These are phyloP conservation scores for Malassezia nana DNA, from an alignment of 1,284 basidiomycete genomes.

Conservation along the genomic window DNA sequence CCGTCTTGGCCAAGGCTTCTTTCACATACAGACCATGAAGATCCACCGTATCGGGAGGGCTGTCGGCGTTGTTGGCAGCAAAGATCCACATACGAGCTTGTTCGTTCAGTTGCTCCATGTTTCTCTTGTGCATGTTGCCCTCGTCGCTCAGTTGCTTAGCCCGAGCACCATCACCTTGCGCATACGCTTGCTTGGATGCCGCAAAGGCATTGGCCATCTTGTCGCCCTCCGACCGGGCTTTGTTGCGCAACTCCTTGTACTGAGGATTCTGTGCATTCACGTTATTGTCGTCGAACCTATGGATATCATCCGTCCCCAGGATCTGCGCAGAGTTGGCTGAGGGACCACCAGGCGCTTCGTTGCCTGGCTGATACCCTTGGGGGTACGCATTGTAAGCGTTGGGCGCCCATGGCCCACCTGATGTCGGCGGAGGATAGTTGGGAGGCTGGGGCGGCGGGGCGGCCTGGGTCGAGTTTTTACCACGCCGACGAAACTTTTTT, in stretches of 20 bases:
- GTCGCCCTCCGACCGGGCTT: constrained; percentile 40
- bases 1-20: constrained; percentile 54
- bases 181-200: constrained; percentile 55
- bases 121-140: constrained; percentile 68
- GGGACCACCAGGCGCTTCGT: constrained; percentile 6
- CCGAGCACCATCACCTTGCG: constrained; percentile 61
- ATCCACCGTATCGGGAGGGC: constrained; percentile 50
- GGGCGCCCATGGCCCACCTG: no score
- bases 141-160: constrained; percentile 75
- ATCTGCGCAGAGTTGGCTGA: constrained; percentile 8
- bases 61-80: constrained; percentile 45
- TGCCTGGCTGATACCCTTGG: neutral
- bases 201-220: constrained; percentile 43
- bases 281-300: constrained; percentile 31
- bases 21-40: constrained; percentile 86
- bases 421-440: neutral
- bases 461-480: neutral
- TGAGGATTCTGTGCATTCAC: constrained; percentile 42
- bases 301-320: constrained; percentile 13
- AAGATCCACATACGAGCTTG: constrained; percentile 87
- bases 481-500: neutral
- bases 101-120: constrained; percentile 71
- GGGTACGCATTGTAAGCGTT: neutral
- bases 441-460: neutral
- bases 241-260: constrained; percentile 38